A percentile compares a stretch with the other conserved stretches of the same genome.
These are phyloP conservation scores for Stropharia rugosoannulata DNA, from an alignment of 768 basidiomycete species.

Conservation along the genomic window DNA sequence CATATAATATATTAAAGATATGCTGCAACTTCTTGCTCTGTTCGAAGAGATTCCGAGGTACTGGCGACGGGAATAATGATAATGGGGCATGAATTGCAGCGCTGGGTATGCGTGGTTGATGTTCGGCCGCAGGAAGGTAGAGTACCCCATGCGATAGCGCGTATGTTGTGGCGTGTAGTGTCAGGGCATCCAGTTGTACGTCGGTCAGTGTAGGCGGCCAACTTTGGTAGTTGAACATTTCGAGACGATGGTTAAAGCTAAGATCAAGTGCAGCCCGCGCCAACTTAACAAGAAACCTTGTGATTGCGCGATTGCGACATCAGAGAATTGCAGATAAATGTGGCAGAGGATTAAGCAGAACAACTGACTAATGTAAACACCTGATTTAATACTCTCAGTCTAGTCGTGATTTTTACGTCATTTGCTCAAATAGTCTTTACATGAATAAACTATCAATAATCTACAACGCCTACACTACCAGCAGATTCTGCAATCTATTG, in stretches of 20 bases:
- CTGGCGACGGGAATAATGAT: constrained; percentile 83
- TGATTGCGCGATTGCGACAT: constrained; percentile 22
- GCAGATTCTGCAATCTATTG: constrained; percentile 17
- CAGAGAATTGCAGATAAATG: not conserved
- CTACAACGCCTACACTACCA: constrained; percentile 7
- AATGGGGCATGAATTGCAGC: constrained; percentile 91
- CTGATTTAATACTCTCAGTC: not conserved
- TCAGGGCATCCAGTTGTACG: constrained; percentile 57
- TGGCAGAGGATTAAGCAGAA: not conserved
- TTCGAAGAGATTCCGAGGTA: constrained; percentile 72
- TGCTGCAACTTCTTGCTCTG: constrained; percentile 67
- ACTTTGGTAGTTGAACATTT: constrained; percentile 43
- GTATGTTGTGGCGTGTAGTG: constrained; percentile 72
- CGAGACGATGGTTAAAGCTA: not conserved
- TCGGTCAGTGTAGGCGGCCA: constrained; percentile 79
- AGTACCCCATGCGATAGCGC: constrained; percentile 83
- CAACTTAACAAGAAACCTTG: not conserved
- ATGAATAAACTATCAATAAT: not conserved
- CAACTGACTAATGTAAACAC: not conserved
- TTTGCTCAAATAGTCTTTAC: not conserved
- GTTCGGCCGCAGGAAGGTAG: constrained; percentile 64
- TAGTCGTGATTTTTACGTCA: not conserved
- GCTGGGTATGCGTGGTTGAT: constrained; percentile 51
- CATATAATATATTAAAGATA: constrained; percentile 83
- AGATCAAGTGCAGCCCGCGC: not conserved